These are phyloP conservation scores for Peziza echinospora DNA, from an alignment of 495 filamentous ascomycete species.

Conservation along the genomic window DNA sequence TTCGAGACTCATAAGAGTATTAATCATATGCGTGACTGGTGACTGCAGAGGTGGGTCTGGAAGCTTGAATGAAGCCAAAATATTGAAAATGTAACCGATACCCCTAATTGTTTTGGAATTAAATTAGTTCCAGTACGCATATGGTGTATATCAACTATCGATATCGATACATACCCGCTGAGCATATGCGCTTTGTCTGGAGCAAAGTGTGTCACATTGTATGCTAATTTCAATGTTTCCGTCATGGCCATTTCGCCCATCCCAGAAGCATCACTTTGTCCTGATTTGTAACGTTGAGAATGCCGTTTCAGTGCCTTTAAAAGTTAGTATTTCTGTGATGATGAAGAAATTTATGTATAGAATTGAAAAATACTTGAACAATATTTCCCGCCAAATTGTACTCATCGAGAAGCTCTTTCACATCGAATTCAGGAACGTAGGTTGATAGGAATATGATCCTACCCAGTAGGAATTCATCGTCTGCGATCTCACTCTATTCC, in stretches of 20 bases:
- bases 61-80: constrained; percentile 38
- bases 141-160: background rate
- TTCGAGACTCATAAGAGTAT: constrained; percentile 59
- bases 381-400: constrained; percentile 33
- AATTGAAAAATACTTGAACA: constrained; percentile 26
- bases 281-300: too few relatives aligned
- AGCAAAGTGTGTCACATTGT: constrained; percentile 61
- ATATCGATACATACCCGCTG: background rate
- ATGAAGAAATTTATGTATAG: background rate
- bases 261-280: too few relatives aligned
- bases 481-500: constrained; percentile 49
- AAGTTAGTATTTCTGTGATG: too few relatives aligned
- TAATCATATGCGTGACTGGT: constrained; percentile 44
- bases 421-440: constrained; percentile 52
- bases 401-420: constrained; percentile 44
- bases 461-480: constrained; percentile 74
- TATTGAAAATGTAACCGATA: constrained; percentile 47
- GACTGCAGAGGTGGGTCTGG: constrained; percentile 37
- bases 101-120: too few relatives aligned
- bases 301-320: too few relatives aligned
- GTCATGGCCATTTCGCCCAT: constrained; percentile 61
- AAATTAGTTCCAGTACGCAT: background rate
- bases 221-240: constrained; percentile 73
- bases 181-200: constrained; percentile 22
- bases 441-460: constrained; percentile 73